A percentile compares a stretch with the other conserved stretches of the same genome.
phyloP scores from a whole-genome alignment of 768 basidiomycete genomes.

The Suillus cothurnatus region DNA sequence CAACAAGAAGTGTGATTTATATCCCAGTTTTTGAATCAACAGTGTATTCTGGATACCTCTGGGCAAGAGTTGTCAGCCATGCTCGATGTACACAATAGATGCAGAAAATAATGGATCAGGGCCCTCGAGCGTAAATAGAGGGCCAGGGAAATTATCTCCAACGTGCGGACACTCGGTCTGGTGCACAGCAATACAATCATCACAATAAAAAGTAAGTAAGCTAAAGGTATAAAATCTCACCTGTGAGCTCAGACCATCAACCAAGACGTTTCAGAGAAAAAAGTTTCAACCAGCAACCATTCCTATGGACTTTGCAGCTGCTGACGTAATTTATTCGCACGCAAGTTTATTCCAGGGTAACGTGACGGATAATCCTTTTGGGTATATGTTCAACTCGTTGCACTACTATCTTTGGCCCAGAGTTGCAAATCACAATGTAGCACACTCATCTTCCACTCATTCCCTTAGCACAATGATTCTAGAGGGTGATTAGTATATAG shows the following conservation, averaged over 20 bases:
- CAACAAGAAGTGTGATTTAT: constrained; percentile 77
- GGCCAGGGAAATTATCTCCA: constrained; percentile 36
- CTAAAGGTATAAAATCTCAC: neutral
- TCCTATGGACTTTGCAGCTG: neutral
- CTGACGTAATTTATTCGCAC: neutral
- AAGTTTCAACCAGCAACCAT: neutral
- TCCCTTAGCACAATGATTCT: no score
- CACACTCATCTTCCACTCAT: no score
- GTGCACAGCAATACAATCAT: constrained; percentile 41
- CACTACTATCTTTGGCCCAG: no score
- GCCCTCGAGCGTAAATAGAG: constrained; percentile 38
- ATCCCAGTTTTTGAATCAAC: constrained; percentile 67
- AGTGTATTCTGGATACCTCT: constrained; percentile 7
- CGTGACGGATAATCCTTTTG: no score
- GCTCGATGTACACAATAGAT: neutral
- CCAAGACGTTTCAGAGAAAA: neutral
- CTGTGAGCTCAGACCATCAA: neutral
- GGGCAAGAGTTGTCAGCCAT: neutral
- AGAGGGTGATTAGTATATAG: no score
- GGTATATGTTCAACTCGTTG: no score
- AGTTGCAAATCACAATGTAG: no score
- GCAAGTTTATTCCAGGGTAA: constrained; percentile 18
- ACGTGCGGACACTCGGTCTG: constrained; percentile 36
- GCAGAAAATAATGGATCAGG: constrained; percentile 23
- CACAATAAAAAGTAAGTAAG: constrained; percentile 15